A percentile compares a stretch with the other conserved stretches of the same genome.
phyloP scores from a whole-genome alignment of 1,139 yeast species.

The Sugiyamaella japonica region DNA sequence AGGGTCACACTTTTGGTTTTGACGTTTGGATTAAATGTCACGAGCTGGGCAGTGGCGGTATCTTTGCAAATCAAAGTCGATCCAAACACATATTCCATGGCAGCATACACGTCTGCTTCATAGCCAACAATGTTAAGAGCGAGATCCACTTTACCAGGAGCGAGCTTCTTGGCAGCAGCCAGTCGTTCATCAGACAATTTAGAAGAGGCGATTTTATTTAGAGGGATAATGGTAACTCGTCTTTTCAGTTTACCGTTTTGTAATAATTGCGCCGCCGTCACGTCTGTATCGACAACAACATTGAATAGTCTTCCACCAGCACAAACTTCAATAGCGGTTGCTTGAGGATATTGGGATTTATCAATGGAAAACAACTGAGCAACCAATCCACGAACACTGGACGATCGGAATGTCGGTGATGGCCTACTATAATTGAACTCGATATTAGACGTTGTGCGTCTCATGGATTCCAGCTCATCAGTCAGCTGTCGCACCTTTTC shows the following conservation, averaged over 20 bases:
- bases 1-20: slow-evolving; percentile 85
- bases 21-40: slow-evolving; percentile 82
- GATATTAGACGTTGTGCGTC: slow-evolving; percentile 66
- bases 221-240: slow-evolving; percentile 88
- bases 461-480: slow-evolving; percentile 56
- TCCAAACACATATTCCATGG: slow-evolving; percentile 94
- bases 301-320: slow-evolving; percentile 92
- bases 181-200: slow-evolving; percentile 38
- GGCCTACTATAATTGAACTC: slow-evolving; percentile 78
- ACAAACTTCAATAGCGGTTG: slow-evolving; percentile 86
- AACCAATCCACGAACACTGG: slow-evolving; percentile 80
- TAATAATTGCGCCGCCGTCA: slow-evolving; percentile 75
- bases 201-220: slow-evolving; percentile 74
- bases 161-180: slow-evolving; percentile 59
- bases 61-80: slow-evolving; percentile 80
- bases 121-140: slow-evolving; percentile 80
- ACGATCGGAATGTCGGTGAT: slow-evolving; percentile 53
- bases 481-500: slow-evolving; percentile 47
- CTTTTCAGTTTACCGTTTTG: slow-evolving; percentile 76
- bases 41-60: slow-evolving; percentile 81
- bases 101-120: slow-evolving; percentile 66
- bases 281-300: slow-evolving; percentile 87
- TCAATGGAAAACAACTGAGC: slow-evolving; percentile 77
- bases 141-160: slow-evolving; percentile 83
- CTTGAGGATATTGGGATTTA: slow-evolving; percentile 58